Evolutionary conservation across 148 eudicot genomes (phyloP).

Genomic region (Persicaria tinctoria): DNA sequence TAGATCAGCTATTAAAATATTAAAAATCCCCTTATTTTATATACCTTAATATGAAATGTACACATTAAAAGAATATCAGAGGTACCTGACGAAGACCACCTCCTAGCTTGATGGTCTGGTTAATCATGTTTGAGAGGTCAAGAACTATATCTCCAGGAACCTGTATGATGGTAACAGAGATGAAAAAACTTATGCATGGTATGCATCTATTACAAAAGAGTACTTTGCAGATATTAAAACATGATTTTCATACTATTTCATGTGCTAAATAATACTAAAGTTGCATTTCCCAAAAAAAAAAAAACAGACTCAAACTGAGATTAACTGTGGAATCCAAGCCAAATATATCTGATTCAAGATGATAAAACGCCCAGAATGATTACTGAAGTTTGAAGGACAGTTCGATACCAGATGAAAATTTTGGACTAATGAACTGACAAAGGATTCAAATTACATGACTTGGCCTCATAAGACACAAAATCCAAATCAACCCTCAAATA

Average conservation of each 20-base stretch:
- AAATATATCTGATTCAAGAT: not conserved
- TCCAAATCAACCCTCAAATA: not conserved
- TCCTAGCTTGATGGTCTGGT: constrained; percentile 18
- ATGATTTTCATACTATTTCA: not conserved
- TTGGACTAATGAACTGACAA: not conserved
- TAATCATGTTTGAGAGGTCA: constrained; percentile 17
- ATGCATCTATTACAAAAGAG: not conserved
- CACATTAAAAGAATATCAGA: not conserved
- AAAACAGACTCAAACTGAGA: not conserved
- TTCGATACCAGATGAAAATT: not conserved
- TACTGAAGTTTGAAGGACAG: not conserved
- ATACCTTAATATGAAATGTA: not conserved
- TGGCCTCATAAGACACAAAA: not conserved
- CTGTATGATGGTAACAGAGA: not conserved
- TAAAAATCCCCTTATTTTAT: not conserved
- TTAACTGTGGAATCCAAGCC: not conserved
- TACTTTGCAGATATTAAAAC: not conserved
- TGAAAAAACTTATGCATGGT: not conserved
- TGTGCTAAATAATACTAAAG: not conserved
- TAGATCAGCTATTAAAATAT: not conserved
- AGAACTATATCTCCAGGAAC: constrained; percentile 18
- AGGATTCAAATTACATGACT: not conserved
- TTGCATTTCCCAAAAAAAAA: not conserved
- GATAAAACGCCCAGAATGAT: not conserved
- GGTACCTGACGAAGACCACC: constrained; percentile 18